Conservation (phyloP, 129 eudicot genomes). For the Chrysanthemum seticuspe region DNA sequence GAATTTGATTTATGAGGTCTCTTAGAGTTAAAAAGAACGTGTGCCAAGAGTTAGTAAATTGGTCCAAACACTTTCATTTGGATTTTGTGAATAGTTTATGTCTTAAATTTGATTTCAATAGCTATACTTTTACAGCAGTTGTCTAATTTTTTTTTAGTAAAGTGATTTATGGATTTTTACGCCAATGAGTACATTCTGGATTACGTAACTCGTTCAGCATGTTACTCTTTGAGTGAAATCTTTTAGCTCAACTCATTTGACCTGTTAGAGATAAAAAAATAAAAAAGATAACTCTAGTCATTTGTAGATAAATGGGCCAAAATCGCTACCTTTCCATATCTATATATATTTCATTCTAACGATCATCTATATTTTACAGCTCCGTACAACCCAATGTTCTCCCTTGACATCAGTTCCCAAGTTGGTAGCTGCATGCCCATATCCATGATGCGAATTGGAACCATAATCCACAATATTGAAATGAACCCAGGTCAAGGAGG, state of each 20-base stretch:
- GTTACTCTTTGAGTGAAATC: background rate
- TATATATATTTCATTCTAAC: slow-evolving; percentile 2
- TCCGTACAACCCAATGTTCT: slow-evolving; percentile 34
- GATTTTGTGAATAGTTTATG: background rate
- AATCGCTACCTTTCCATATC: background rate
- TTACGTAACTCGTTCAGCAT: background rate
- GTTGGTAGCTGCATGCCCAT: slow-evolving; percentile 72
- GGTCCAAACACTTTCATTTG: background rate
- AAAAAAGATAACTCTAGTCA: background rate
- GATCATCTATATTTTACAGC: slow-evolving; percentile 7
- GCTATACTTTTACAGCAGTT: background rate
- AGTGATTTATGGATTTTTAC: background rate
- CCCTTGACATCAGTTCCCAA: slow-evolving; percentile 62
- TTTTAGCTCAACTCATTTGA: background rate
- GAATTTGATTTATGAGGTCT: no score
- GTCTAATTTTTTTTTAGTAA: no score
- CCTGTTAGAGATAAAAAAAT: background rate
- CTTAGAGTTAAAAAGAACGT: no score
- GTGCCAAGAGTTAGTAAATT: no score
- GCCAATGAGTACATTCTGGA: background rate
- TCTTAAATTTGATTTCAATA: background rate
- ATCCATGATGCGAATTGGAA: slow-evolving; percentile 78
- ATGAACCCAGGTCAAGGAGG: slow-evolving; percentile 85
- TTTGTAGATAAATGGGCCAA: background rate
- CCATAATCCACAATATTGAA: slow-evolving; percentile 77